Conservation (phyloP, 495 filamentous ascomycete genomes). For the Ascobolus immersus region DNA sequence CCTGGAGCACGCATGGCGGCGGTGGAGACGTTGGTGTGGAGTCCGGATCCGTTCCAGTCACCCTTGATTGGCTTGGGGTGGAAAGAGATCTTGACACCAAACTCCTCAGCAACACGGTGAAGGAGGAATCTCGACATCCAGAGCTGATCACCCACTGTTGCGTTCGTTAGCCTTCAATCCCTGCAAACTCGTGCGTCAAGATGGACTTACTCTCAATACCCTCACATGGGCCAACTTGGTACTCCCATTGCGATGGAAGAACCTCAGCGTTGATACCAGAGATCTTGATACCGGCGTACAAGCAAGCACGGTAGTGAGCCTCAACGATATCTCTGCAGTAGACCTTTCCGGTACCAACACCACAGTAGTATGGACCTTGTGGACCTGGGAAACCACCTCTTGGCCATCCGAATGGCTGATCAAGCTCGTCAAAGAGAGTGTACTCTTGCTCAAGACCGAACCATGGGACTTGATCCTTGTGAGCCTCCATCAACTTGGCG, state of each 20-base stretch:
- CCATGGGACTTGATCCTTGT: conserved; percentile 69
- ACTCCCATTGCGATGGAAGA: conserved; percentile 97
- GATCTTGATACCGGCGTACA: conserved; percentile 78
- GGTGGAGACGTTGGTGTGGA: conserved; percentile 74
- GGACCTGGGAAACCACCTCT: conserved; percentile 85
- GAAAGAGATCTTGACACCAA: conserved; percentile 87
- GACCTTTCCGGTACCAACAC: conserved; percentile 90
- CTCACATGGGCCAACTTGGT: conserved; percentile 84
- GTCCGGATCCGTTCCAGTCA: conserved; percentile 98
- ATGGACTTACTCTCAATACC: conserved; percentile 51
- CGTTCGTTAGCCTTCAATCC: conserved; percentile 11
- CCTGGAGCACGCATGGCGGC: conserved; percentile 66
- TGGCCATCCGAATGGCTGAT: conserved; percentile 89
- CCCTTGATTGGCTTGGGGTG: conserved; percentile 85
- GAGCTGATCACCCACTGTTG: conserved; percentile 74
- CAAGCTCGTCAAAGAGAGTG: conserved; percentile 65
- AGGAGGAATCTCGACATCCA: conserved; percentile 95
- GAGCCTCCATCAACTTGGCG: conserved; percentile 63
- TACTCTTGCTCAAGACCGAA: conserved; percentile 98
- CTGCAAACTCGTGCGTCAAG: too few relatives aligned
- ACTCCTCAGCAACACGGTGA: conserved; percentile 88
- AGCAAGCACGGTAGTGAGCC: conserved; percentile 91
- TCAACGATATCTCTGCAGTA: conserved; percentile 97
- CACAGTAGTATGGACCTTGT: conserved; percentile 98
- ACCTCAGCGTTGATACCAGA: conserved; percentile 98